Percentiles rank a stretch among this genome's conserved stretches.
phyloP scores from a whole-genome alignment of 805 yeast species.

The Myxozyma neotropica region DNA sequence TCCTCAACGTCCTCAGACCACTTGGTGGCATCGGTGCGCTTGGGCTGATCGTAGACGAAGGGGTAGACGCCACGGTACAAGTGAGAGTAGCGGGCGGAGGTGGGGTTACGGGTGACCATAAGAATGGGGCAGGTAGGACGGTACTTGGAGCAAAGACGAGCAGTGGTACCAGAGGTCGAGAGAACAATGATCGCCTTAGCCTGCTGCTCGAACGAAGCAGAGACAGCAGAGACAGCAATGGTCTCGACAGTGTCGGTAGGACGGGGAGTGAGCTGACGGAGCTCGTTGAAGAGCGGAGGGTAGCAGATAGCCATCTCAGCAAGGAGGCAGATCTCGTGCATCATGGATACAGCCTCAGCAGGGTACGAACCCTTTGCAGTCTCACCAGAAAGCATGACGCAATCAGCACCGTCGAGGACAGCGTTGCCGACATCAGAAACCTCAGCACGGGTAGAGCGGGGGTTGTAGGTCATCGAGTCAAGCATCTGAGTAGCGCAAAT shows the following conservation, averaged over 20 bases:
- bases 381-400: conserved; percentile 99
- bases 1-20: conserved; percentile 97
- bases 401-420: conserved; percentile 98
- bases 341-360: conserved; percentile 94
- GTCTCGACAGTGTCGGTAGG: conserved; percentile 96
- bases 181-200: conserved; percentile 97
- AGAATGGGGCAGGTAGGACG: conserved; percentile 96
- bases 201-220: conserved; percentile 93
- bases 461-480: conserved; percentile 99
- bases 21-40: conserved; percentile 59
- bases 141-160: conserved; percentile 95
- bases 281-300: conserved; percentile 76
- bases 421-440: conserved; percentile 99
- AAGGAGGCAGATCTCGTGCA: conserved; percentile 95
- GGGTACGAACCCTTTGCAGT: conserved; percentile 99
- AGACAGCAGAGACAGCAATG: conserved; percentile 93
- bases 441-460: conserved; percentile 99
- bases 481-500: conserved; percentile 99
- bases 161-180: conserved; percentile 92
- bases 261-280: conserved; percentile 79
- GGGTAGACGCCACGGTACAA: conserved; percentile 99
- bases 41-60: conserved; percentile 71
- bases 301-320: conserved; percentile 98
- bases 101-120: conserved; percentile 95
- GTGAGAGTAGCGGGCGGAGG: conserved; percentile 93